Evolutionary conservation across 495 filamentous ascomycete species (phyloP).

Genomic region (Neurospora pannonica): DNA sequence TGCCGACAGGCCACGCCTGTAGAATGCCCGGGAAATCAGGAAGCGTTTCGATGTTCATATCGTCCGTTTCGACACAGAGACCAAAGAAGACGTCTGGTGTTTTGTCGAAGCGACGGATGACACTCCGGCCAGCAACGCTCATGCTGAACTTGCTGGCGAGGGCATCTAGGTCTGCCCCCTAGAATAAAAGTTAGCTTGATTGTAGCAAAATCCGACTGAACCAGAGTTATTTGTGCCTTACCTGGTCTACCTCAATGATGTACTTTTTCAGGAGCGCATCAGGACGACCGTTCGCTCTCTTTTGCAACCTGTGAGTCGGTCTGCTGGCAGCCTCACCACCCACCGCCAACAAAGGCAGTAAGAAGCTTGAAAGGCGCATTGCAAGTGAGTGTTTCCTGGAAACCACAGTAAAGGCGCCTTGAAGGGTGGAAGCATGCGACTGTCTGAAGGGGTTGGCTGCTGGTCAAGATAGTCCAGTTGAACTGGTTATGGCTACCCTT

Average conservation of each 20-base stretch:
- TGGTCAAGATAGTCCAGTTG: neutral
- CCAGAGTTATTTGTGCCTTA: neutral
- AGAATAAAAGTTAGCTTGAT: neutral
- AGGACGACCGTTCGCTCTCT: neutral
- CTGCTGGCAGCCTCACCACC: neutral
- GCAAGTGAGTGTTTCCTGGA: neutral
- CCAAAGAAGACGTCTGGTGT: constrained; percentile 23
- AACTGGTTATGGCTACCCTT: neutral
- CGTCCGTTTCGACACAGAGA: constrained; percentile 18
- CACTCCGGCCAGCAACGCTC: neutral
- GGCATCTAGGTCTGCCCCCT: constrained; percentile 3
- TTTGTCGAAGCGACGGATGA: constrained; percentile 21
- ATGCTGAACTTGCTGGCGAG: constrained; percentile 1
- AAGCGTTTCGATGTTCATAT: constrained; percentile 16
- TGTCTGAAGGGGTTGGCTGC: neutral
- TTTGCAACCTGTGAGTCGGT: neutral
- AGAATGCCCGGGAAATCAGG: constrained; percentile 8
- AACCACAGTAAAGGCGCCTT: neutral
- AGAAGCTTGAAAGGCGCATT: neutral
- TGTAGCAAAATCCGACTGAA: neutral
- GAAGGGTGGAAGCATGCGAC: neutral
- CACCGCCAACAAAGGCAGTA: neutral
- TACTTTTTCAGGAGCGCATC: constrained; percentile 4
- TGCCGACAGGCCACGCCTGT: constrained; percentile 20
- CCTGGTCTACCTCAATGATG: constrained; percentile 9